Conservation (phyloP, 768 basidiomycete species). For the Nidula microcarpa region DNA sequence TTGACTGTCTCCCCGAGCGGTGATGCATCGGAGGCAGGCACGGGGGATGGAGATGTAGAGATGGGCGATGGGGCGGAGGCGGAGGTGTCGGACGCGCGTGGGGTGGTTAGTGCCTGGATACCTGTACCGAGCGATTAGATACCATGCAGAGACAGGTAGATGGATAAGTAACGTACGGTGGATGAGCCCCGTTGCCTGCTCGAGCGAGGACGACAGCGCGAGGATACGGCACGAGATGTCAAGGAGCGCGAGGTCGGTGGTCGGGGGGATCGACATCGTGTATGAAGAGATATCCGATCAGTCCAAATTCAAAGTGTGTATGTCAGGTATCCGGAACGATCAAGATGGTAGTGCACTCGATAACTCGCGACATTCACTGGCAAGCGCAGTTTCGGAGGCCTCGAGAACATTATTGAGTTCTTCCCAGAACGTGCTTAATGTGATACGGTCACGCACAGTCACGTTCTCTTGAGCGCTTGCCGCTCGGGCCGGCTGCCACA, state of each 20-base stretch:
- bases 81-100: not conserved
- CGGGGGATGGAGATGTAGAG: not conserved
- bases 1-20: constrained; percentile 15
- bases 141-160: constrained; percentile 4
- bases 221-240: constrained; percentile 28
- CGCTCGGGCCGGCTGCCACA: too few species aligned
- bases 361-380: not conserved
- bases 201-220: constrained; percentile 21
- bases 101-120: not conserved
- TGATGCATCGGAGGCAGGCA: not conserved
- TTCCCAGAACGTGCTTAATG: not conserved
- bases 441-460: not conserved
- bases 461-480: too few species aligned
- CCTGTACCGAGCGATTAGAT: constrained; percentile 3
- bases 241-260: constrained; percentile 10
- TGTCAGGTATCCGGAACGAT: not conserved
- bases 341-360: not conserved
- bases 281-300: not conserved
- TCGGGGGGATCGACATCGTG: not conserved
- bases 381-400: too few species aligned
- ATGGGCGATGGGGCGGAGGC: constrained; percentile 5
- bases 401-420: not conserved
- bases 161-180: constrained; percentile 17
- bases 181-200: constrained; percentile 22
- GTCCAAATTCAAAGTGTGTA: not conserved